Evolutionary conservation across 306 rosid species (phyloP).

Genomic region (peach (Prunus persica)): Prunus_persica_NCBIv2 NC_034015.1:7202001-7202500

Average conservation of each 20-base stretch:
- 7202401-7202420: not conserved
- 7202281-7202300: not conserved
- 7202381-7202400: not conserved
- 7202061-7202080: not conserved
- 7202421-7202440: not conserved
- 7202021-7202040: not conserved
- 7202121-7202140: not conserved
- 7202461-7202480: not conserved
- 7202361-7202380: not conserved
- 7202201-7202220: not conserved
- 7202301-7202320: not conserved
- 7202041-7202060: not conserved
- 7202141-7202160: not conserved
- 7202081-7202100: not conserved
- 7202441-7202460: not conserved
- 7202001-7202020: not conserved
- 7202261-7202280: not conserved
- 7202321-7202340: not conserved
- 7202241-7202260: not conserved
- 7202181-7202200: not conserved
- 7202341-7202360: not conserved
- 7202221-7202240: not conserved
- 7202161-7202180: not conserved
- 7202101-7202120: not conserved
- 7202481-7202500: not conserved